Base-by-base conservation (phyloP, 2,329 filamentous ascomycete species). In the Ilyonectria robusta region DNA sequence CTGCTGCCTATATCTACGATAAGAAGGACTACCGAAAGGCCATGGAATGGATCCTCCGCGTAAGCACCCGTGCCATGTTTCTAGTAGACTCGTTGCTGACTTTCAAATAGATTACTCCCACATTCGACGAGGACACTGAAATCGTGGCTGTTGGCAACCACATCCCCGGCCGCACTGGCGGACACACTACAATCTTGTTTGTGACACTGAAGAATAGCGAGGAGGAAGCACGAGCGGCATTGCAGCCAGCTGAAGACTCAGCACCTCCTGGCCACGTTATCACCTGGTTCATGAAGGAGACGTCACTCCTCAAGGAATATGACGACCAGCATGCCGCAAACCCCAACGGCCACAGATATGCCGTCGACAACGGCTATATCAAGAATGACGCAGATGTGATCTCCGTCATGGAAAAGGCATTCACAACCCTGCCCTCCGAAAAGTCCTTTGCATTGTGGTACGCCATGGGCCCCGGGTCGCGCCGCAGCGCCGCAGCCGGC, bases 311-410 rank as follows among this genome's bases (percentile, higher is more conserved):
- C 8, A 63, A 78, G 6, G 76, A 86, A 67, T 87, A 86, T 72
- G 68, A 59, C 11, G 75, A 78, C 17, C 85, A 88, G 74, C 78
- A 76, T 1, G 70, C 72, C 0, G 83, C 84, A n/a, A 86, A 87
- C 71, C 86, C 87, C 0, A 67, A 77, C n/a, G 77, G 76, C 3
- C 83, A 86, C 76, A 81, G 85, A 6, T 88, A 87, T 75, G 81
- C 78, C 58, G 79, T 80, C 2, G 86, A 88, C 59, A 88, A 88
- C 70, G 82, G 79, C 0, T 88, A 87, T 71, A 74, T 88, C 26
- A 62, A 75, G 4, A 84, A 88, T 71, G 81, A 85, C 42, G 79
- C 78, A 1, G 82, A 88, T 68, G 81, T 87, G 0, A 75, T 81
- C 0, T 71, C 75, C 1, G 81, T 85, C 0, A 75, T 88, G 21